Evolutionary conservation across 2,329 filamentous ascomycete genomes (phyloP).

Genomic region (Drechslerella dactyloides): DNA sequence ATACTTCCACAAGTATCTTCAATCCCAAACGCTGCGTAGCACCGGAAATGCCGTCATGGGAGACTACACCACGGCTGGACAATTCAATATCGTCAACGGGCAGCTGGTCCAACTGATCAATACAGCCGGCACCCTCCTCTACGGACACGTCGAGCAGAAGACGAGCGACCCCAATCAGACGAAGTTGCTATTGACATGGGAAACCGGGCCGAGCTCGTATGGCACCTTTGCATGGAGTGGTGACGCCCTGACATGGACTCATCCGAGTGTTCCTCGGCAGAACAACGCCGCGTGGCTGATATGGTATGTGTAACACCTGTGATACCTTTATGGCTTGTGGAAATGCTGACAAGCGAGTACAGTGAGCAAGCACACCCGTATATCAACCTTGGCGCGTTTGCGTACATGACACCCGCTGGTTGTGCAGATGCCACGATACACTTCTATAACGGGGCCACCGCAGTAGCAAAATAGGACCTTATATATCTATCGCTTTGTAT

Average conservation of each 20-base stretch:
- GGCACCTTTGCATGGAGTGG: slow-evolving; percentile 66
- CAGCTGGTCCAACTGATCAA: slow-evolving; percentile 65
- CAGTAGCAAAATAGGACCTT: slow-evolving; percentile 48
- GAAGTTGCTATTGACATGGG: slow-evolving; percentile 64
- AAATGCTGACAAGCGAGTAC: slow-evolving; percentile 55
- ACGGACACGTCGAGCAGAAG: slow-evolving; percentile 61
- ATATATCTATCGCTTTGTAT: not conserved
- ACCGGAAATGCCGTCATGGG: slow-evolving; percentile 64
- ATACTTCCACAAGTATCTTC: slow-evolving; percentile 66
- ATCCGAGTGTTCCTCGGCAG: slow-evolving; percentile 62
- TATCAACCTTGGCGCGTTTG: slow-evolving; percentile 67
- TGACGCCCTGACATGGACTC: slow-evolving; percentile 66
- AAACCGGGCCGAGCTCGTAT: slow-evolving; percentile 63
- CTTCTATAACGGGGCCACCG: slow-evolving; percentile 59
- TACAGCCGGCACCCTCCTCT: slow-evolving; percentile 57
- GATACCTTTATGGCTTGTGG: too few relatives aligned
- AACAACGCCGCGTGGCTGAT: slow-evolving; percentile 68
- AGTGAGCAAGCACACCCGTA: slow-evolving; percentile 59
- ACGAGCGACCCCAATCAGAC: slow-evolving; percentile 60
- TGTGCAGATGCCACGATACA: slow-evolving; percentile 67
- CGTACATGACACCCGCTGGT: slow-evolving; percentile 65
- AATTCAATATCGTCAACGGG: slow-evolving; percentile 65
- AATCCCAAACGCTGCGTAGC: slow-evolving; percentile 59
- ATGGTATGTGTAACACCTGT: slow-evolving; percentile 56
- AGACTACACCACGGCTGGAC: slow-evolving; percentile 64